Conservation (phyloP, 495 filamentous ascomycete species). For the Aspergillus homomorphus region DNA sequence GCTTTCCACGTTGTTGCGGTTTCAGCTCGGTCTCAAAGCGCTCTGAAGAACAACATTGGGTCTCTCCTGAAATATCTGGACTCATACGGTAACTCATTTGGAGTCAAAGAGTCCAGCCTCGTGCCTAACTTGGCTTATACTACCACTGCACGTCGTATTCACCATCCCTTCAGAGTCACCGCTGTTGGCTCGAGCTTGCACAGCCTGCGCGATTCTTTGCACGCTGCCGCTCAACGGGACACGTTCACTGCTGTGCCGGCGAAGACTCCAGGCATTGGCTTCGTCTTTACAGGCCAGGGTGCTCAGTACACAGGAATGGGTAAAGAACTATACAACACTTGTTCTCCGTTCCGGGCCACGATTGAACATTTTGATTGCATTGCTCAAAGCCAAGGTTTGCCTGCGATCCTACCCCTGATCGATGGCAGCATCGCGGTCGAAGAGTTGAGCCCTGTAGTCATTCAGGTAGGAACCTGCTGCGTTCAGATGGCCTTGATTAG, state of each 20-base stretch:
- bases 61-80: constrained; percentile 51
- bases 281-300: constrained; percentile 60
- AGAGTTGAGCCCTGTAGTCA: constrained; percentile 66
- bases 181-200: constrained; percentile 48
- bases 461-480: constrained; percentile 73
- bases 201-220: constrained; percentile 30
- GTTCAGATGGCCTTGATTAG: constrained; percentile 84
- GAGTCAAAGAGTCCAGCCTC: constrained; percentile 36
- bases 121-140: constrained; percentile 62
- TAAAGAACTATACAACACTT: constrained; percentile 63
- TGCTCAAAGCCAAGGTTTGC: constrained; percentile 64
- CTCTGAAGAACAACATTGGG: constrained; percentile 53
- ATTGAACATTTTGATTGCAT: constrained; percentile 71
- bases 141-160: constrained; percentile 79
- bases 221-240: constrained; percentile 11
- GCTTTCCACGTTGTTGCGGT: constrained; percentile 49
- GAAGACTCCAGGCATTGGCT: constrained; percentile 45
- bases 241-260: constrained; percentile 42
- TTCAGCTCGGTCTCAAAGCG: constrained; percentile 51
- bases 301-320: constrained; percentile 61
- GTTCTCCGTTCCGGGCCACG: constrained; percentile 62
- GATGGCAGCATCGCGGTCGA: constrained; percentile 42
- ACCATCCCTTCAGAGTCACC: constrained; percentile 70
- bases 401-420: constrained; percentile 64
- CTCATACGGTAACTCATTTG: constrained; percentile 42